Base-by-base conservation (phyloP, 352 stramenopile genomes). In the Phytopythium ostracodes region DNA sequence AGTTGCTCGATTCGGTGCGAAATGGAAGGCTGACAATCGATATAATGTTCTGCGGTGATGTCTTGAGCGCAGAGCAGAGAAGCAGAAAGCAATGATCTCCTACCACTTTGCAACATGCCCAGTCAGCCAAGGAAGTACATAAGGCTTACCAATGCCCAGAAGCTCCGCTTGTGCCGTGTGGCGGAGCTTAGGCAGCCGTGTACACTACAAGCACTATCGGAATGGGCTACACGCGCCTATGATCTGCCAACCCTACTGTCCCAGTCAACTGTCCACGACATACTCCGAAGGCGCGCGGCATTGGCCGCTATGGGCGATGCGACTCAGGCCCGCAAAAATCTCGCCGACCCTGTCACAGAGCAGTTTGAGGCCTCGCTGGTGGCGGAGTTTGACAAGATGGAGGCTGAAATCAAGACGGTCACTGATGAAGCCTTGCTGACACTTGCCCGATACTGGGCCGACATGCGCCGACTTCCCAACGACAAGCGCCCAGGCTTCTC, bases 401-500 rank as follows among this genome's bases (percentile, higher is more conserved):
- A 40, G 40, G 12, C 22, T 2, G 27, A 59, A 35, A 29, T 59
- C 12, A 59, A 59, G 31, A 59, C 33, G 29, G n/a, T 29, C 31
- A 44, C 40, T 35, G 53, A 59, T 5, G 53, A 59, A 18, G 36
- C n/a, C n/a, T 20, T 51, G 44, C n/a, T 51, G 2, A 31, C 24
- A 4, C 44, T 51, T 1, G 44, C 44, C n/a, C n/a, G 14, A 4
- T 22, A 51, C 44, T 51, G 24, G n/a, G 44, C 44, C 9, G 14
- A 18, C 9, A 6, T 59, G 15, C 35, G 36, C 25, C 10, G 8
- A 3, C 40, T 59, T 5, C 31, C 29, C 9, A 14, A 12, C 15
- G 53, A 40, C 31, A 59, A 40, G 20, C 31, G 14, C 17, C 53
- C 53, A 7, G 53, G 53, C 1, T 94, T 61, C 63, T 92, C 54